Conservation (phyloP, 805 yeast genomes). For the Hanseniaspora opuntiae region DNA sequence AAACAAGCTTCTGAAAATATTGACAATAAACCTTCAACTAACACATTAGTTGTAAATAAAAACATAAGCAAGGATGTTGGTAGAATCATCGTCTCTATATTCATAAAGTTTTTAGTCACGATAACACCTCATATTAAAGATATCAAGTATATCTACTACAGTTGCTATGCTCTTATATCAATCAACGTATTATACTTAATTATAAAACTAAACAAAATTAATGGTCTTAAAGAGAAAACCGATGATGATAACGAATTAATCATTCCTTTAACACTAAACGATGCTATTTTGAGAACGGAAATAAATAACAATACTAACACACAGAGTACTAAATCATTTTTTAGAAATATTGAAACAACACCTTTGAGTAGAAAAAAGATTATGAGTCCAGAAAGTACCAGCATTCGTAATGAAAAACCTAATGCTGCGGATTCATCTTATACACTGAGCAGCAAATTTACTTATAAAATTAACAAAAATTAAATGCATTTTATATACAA, state of each 20-base stretch:
- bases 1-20: not conserved
- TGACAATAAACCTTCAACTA: not conserved
- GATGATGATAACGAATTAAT: not conserved
- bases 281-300: not conserved
- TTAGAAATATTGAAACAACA: slow-evolving; percentile 5
- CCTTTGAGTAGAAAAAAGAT: not conserved
- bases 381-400: not conserved
- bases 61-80: slow-evolving; percentile 5
- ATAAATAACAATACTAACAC: not conserved
- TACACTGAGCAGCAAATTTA: slow-evolving; percentile 26
- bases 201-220: not conserved
- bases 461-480: slow-evolving; percentile 22
- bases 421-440: slow-evolving; percentile 17
- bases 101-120: not conserved
- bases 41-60: not conserved
- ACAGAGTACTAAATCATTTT: slow-evolving; percentile 5
- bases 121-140: not conserved
- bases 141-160: not conserved
- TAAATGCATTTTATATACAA: not conserved
- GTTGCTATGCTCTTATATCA: not conserved
- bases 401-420: not conserved
- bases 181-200: not conserved
- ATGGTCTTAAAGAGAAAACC: not conserved
- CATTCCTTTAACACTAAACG: not conserved
- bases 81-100: not conserved